Evolutionary conservation across 768 basidiomycete species (phyloP).

Genomic region (Tulasnella sp.): DNA sequence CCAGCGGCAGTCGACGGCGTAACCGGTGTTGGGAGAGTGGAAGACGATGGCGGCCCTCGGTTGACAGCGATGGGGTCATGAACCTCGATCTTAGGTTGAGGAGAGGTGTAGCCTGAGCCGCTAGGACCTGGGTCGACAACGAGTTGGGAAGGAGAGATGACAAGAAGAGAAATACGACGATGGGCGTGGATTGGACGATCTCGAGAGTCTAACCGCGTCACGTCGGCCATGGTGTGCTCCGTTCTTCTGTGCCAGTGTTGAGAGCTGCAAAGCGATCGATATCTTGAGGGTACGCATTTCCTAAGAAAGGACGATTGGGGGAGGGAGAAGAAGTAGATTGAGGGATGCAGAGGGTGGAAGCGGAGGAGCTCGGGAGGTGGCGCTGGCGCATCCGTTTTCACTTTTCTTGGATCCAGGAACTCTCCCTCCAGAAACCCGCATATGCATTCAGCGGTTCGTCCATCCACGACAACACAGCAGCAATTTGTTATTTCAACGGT

Average conservation of each 20-base stretch:
- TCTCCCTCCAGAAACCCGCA: too few species aligned
- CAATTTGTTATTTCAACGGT: too few species aligned
- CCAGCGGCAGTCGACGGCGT: constrained; percentile 79
- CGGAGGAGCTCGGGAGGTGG: not conserved
- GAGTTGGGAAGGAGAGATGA: constrained; percentile 27
- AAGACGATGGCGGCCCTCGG: constrained; percentile 70
- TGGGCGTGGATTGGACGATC: constrained; percentile 22
- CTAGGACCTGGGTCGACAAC: constrained; percentile 31
- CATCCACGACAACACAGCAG: too few species aligned
- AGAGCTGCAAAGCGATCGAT: constrained; percentile 74
- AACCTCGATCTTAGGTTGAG: constrained; percentile 51
- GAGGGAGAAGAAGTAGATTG: not conserved
- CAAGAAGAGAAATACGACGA: too few species aligned
- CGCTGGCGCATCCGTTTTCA: not conserved
- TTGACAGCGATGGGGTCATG: constrained; percentile 85
- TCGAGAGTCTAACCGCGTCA: constrained; percentile 38
- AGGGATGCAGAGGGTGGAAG: not conserved
- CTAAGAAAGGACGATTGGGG: not conserved
- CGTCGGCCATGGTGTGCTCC: constrained; percentile 72
- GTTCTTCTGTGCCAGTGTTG: constrained; percentile 84
- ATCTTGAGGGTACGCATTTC: constrained; percentile 89
- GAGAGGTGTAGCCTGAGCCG: constrained; percentile 71
- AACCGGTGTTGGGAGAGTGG: constrained; percentile 73
- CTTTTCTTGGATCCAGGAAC: too few species aligned
- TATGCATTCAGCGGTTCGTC: not conserved